These are phyloP conservation scores for Chalciporus chontae DNA, from an alignment of 768 basidiomycete species.

Conservation along the genomic window DNA sequence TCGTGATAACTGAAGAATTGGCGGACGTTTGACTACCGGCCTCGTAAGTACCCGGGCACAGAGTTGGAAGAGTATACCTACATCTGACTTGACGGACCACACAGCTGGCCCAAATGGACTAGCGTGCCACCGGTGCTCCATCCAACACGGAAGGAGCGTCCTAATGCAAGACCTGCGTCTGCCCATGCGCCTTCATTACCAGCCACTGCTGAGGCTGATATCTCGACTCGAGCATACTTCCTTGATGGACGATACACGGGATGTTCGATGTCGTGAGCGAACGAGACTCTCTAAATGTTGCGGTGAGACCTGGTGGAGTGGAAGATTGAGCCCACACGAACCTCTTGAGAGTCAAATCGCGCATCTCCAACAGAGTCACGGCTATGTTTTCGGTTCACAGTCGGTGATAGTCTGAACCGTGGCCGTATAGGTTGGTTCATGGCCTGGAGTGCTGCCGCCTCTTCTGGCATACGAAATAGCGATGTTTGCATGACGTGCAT, in stretches of 20 bases:
- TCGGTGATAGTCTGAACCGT: slow-evolving; percentile 35
- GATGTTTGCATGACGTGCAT: slow-evolving; percentile 94
- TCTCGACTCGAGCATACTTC: slow-evolving; percentile 76
- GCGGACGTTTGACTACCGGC: slow-evolving; percentile 46
- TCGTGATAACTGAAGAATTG: slow-evolving; percentile 59
- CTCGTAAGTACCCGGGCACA: slow-evolving; percentile 6
- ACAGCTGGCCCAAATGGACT: slow-evolving; percentile 73
- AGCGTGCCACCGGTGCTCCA: slow-evolving; percentile 84
- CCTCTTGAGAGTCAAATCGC: slow-evolving; percentile 60
- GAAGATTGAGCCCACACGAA: slow-evolving; percentile 26
- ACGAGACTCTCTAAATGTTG: slow-evolving; percentile 63
- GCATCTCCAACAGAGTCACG: slow-evolving; percentile 77
- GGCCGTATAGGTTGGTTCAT: slow-evolving; percentile 40
- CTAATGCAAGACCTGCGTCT: slow-evolving; percentile 84
- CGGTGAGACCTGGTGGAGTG: not conserved
- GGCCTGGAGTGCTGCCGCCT: slow-evolving; percentile 60
- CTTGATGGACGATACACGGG: slow-evolving; percentile 68
- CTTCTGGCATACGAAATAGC: slow-evolving; percentile 75
- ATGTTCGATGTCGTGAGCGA: slow-evolving; percentile 69
- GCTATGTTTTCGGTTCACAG: slow-evolving; percentile 64
- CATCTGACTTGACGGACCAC: slow-evolving; percentile 51
- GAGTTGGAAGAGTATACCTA: slow-evolving; percentile 35
- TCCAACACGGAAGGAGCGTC: slow-evolving; percentile 83
- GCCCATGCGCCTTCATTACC: slow-evolving; percentile 62
- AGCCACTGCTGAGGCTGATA: slow-evolving; percentile 58